Evolutionary conservation across 441 rosid genomes (phyloP).

Genomic region (Erodium moschatum): DNA sequence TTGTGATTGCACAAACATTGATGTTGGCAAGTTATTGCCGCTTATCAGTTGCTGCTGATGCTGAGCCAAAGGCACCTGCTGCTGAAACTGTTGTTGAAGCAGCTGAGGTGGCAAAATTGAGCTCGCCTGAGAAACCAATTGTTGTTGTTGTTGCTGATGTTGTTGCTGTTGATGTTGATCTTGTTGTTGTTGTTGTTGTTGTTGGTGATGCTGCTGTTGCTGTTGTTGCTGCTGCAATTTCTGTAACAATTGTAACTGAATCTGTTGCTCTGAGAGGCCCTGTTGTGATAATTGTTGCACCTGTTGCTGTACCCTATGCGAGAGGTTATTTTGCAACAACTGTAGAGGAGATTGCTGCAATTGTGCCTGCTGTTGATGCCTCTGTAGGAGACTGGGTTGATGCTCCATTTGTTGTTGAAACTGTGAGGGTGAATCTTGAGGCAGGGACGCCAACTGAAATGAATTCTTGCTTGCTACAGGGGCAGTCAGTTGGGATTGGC

Average conservation of each 20-base stretch:
- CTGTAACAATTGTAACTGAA: conserved; percentile 72
- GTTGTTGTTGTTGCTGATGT: conserved; percentile 30
- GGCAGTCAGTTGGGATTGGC: conserved; percentile 38
- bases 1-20: conserved; percentile 34
- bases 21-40: conserved; percentile 47
- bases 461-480: conserved; percentile 38
- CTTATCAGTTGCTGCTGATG: conserved; percentile 51
- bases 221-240: conserved; percentile 64
- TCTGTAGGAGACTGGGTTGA: conserved; percentile 43
- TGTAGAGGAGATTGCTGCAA: conserved; percentile 47
- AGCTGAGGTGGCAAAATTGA: conserved; percentile 55
- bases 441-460: conserved; percentile 44
- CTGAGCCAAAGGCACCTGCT: conserved; percentile 49
- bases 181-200: conserved; percentile 23
- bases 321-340: conserved; percentile 44
- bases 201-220: conserved; percentile 14
- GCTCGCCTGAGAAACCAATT: conserved; percentile 39
- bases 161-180: too few species aligned
- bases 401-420: conserved; percentile 62
- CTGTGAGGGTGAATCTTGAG: conserved; percentile 47
- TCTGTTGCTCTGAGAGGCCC: conserved; percentile 61
- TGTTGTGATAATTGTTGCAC: conserved; percentile 49
- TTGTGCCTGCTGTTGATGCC: conserved; percentile 59
- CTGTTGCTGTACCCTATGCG: conserved; percentile 55
- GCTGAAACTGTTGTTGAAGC: conserved; percentile 39